Percentiles rank a stretch among this genome's conserved stretches.
These are phyloP conservation scores for Gossypium australe DNA, from an alignment of 345 rosid genomes.

Conservation along the genomic window DNA sequence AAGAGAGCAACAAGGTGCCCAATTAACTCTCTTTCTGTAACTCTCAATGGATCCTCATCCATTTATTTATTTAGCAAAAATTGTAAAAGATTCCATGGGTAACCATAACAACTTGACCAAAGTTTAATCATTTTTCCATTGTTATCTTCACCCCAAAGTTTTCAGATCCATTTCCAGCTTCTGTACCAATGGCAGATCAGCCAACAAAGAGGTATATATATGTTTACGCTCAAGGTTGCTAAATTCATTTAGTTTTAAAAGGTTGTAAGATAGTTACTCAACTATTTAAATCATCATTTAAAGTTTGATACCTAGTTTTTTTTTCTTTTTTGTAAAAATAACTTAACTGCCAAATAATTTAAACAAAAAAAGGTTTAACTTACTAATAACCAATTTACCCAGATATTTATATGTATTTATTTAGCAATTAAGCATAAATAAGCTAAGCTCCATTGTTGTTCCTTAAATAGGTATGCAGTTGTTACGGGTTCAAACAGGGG, in stretches of 20 bases:
- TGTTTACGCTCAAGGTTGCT: no score
- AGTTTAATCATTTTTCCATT: neutral
- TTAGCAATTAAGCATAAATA: neutral
- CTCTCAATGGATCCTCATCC: neutral
- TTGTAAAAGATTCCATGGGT: no score
- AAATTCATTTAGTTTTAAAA: no score
- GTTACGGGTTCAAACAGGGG: slow-evolving; percentile 34
- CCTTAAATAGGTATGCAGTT: slow-evolving; percentile 22
- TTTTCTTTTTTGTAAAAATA: no score
- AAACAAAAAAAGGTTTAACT: no score
- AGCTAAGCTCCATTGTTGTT: neutral
- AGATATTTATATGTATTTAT: neutral
- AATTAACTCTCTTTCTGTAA: neutral
- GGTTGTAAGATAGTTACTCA: no score
- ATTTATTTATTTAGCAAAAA: neutral
- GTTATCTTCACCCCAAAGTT: neutral
- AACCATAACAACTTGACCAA: neutral
- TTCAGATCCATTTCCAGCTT: neutral
- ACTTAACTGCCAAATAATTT: no score
- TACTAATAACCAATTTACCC: no score
- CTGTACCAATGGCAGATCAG: neutral
- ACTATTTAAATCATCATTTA: no score
- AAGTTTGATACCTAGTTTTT: neutral
- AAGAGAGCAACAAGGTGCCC: neutral
- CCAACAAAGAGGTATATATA: slow-evolving; percentile 4